Evolutionary conservation across 495 filamentous ascomycete species (phyloP).

Genomic region (Viridothelium virens): DNA sequence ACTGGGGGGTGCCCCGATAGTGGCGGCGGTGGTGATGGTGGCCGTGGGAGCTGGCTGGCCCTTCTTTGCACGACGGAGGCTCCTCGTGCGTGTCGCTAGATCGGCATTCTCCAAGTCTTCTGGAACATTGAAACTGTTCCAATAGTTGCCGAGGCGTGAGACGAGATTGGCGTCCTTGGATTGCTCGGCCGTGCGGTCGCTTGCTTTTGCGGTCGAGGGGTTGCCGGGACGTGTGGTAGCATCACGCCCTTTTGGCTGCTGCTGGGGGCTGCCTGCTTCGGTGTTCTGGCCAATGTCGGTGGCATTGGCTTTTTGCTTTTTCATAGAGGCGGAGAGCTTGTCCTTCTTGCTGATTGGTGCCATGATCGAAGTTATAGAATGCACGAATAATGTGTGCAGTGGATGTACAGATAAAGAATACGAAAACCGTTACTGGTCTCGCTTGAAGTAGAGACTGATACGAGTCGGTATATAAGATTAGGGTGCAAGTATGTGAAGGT

Average conservation of each 20-base stretch:
- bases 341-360: not conserved
- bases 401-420: not conserved
- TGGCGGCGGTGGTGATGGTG: not conserved
- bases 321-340: not conserved
- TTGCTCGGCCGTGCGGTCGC: not conserved
- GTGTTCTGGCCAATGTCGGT: not conserved
- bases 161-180: not conserved
- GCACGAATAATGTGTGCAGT: not conserved
- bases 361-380: not conserved
- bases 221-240: not conserved
- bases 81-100: not conserved
- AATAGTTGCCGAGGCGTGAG: not conserved
- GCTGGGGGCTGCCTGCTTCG: not conserved
- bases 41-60: not conserved
- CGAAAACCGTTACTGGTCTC: not conserved
- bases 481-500: not conserved
- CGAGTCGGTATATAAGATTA: not conserved
- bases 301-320: not conserved
- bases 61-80: not conserved
- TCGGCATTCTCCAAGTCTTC: not conserved
- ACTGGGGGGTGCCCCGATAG: not conserved
- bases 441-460: not conserved
- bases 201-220: not conserved
- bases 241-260: not conserved
- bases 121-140: not conserved